Conservation (phyloP, 768 basidiomycete genomes). For the Collybiopsis luxurians region DNA sequence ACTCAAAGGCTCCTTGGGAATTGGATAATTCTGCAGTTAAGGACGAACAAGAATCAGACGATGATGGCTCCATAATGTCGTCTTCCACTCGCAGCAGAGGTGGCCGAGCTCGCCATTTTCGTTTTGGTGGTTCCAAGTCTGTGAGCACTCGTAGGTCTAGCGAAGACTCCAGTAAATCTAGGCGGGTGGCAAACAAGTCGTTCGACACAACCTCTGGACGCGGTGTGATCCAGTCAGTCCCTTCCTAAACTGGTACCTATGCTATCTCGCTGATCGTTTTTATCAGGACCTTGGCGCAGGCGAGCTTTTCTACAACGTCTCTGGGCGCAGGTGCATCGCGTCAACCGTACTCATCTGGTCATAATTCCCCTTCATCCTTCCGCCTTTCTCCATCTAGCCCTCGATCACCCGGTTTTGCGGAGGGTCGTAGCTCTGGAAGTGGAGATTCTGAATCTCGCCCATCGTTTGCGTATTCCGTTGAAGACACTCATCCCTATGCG, state of each 20-base stretch:
- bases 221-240: conserved; percentile 59
- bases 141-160: conserved; percentile 47
- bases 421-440: conserved; percentile 13
- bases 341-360: conserved; percentile 42
- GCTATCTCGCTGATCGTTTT: conserved; percentile 4
- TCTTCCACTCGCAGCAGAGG: conserved; percentile 18
- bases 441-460: conserved; percentile 14
- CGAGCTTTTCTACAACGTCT: conserved; percentile 57
- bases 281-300: conserved; percentile 55
- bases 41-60: conserved; percentile 47
- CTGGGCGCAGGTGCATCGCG: conserved; percentile 37
- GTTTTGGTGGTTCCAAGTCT: conserved; percentile 43
- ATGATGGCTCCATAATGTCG: conserved; percentile 22
- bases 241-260: too few species aligned
- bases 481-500: conserved; percentile 70
- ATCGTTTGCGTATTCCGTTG: conserved; percentile 25
- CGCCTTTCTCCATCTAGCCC: conserved; percentile 22
- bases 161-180: conserved; percentile 57
- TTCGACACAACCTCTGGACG: conserved; percentile 56
- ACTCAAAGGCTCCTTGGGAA: conserved; percentile 84
- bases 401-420: conserved; percentile 18
- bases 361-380: conserved; percentile 25
- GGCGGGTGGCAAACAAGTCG: conserved; percentile 49
- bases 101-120: conserved; percentile 23
- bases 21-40: conserved; percentile 45